Conservation (phyloP, 148 eudicot species). For the Diospyros kaki region DNA sequence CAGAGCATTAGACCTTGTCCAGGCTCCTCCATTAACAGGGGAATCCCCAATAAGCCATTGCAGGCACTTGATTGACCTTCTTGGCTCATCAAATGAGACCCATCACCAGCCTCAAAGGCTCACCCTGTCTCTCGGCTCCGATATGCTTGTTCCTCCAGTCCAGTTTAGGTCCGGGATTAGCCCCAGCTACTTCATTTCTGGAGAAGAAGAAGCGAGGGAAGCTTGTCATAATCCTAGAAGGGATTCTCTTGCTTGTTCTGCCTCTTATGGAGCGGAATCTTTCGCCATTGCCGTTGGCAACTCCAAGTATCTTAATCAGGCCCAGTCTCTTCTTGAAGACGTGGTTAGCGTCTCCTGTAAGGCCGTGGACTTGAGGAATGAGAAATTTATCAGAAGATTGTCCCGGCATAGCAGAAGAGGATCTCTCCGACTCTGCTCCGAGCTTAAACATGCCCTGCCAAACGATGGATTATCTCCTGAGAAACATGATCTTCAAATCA, state of each 20-base stretch:
- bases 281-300: conserved; percentile 29
- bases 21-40: conserved; percentile 24
- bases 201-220: conserved; percentile 27
- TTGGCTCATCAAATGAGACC: conserved; percentile 46
- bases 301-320: conserved; percentile 64
- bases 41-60: conserved; percentile 42
- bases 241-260: conserved; percentile 26
- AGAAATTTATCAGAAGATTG: conserved; percentile 39
- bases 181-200: conserved; percentile 39
- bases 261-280: conserved; percentile 25
- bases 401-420: conserved; percentile 43
- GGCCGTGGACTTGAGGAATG: conserved; percentile 36
- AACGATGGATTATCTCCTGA: conserved; percentile 42
- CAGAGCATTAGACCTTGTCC: conserved; percentile 45
- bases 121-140: conserved; percentile 64
- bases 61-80: conserved; percentile 55
- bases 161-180: conserved; percentile 37
- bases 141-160: conserved; percentile 34
- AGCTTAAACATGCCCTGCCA: conserved; percentile 54
- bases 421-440: conserved; percentile 31
- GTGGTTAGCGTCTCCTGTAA: conserved; percentile 48
- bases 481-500: conserved; percentile 53
- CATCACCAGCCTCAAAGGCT: conserved; percentile 36
- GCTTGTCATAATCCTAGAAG: conserved; percentile 23
- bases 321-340: conserved; percentile 77